These are phyloP conservation scores for Colletotrichum sublineola DNA, from an alignment of 2,329 filamentous ascomycete species.

Conservation along the genomic window DNA sequence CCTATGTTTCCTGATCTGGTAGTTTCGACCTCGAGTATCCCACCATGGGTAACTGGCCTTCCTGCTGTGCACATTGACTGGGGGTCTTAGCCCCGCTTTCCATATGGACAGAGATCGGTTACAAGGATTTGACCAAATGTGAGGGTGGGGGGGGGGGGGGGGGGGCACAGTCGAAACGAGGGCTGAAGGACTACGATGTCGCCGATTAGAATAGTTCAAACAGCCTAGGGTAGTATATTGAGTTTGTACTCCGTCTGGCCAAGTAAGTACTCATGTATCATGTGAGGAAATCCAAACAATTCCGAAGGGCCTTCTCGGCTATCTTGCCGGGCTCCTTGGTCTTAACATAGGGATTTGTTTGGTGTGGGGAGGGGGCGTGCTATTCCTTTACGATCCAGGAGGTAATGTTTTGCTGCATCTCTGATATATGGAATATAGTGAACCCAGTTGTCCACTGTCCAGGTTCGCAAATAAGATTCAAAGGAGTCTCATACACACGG, in stretches of 20 bases:
- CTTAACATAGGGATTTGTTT: neutral
- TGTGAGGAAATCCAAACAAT: neutral
- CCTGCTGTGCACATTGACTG: slow-evolving; percentile 5
- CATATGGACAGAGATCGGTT: slow-evolving; percentile 2
- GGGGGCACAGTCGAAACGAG: slow-evolving; percentile 6
- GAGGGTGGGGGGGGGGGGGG: no score
- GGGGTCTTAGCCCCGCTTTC: slow-evolving; percentile 9
- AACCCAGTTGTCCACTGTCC: no score
- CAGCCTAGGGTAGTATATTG: neutral
- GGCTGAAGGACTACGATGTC: neutral
- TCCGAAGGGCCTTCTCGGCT: slow-evolving; percentile 2
- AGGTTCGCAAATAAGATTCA: no score
- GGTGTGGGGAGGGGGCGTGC: no score
- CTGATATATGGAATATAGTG: no score
- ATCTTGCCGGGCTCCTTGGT: neutral
- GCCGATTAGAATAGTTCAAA: slow-evolving; percentile 9
- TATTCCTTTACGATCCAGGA: no score
- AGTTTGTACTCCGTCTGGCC: neutral
- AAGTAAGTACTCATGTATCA: neutral
- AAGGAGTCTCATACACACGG: no score
- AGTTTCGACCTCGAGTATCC: neutral
- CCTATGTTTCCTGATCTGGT: slow-evolving; percentile 4
- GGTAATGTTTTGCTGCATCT: no score
- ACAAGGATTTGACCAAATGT: slow-evolving; percentile 20
- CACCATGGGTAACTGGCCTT: neutral